A percentile compares a stretch with the other conserved stretches of the same genome.
These are phyloP conservation scores for Lojkania enalia DNA, from an alignment of 2,329 filamentous ascomycete genomes.

Conservation along the genomic window DNA sequence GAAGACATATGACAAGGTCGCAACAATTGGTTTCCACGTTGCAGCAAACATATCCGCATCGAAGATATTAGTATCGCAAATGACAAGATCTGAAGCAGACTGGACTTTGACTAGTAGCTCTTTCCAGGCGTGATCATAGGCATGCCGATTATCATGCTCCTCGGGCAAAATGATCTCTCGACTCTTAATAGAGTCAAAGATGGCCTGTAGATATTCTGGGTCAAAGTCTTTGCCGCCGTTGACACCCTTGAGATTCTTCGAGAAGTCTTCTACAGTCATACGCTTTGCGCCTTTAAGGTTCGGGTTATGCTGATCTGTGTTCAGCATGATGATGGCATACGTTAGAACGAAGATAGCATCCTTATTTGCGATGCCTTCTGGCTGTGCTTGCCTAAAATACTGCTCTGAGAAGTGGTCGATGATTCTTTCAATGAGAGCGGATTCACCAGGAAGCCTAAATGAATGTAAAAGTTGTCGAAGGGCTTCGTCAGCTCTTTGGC, in stretches of 20 bases:
- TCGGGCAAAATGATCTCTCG: conserved; percentile 97
- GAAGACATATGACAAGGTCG: conserved; percentile 95
- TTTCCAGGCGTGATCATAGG: conserved; percentile 97
- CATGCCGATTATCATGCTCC: conserved; percentile 94
- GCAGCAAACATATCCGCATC: conserved; percentile 97
- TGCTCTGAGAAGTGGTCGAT: conserved; percentile 84
- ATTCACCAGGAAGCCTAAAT: conserved; percentile 93
- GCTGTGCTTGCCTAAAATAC: conserved; percentile 71
- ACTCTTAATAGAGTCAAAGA: conserved; percentile 87
- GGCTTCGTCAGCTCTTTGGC: conserved; percentile 87
- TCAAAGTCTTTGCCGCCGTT: conserved; percentile 86
- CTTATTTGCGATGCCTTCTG: conserved; percentile 77
- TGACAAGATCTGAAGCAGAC: conserved; percentile 69
- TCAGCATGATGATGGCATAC: conserved; percentile 96
- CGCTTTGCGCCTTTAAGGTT: conserved; percentile 78
- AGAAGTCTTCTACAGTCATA: conserved; percentile 83
- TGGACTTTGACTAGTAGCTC: conserved; percentile 86
- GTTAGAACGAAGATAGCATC: conserved; percentile 89
- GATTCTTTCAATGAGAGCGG: conserved; percentile 89
- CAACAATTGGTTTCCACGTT: conserved; percentile 93
- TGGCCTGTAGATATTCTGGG: conserved; percentile 78
- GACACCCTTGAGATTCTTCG: conserved; percentile 85
- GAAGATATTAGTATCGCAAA: conserved; percentile 90
- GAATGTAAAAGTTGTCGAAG: conserved; percentile 83
- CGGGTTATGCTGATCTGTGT: conserved; percentile 95